Percentiles rank a stretch among this genome's conserved stretches.
These are phyloP conservation scores for Albizia julibrissin DNA, from an alignment of 306 rosid species.

Conservation along the genomic window DNA sequence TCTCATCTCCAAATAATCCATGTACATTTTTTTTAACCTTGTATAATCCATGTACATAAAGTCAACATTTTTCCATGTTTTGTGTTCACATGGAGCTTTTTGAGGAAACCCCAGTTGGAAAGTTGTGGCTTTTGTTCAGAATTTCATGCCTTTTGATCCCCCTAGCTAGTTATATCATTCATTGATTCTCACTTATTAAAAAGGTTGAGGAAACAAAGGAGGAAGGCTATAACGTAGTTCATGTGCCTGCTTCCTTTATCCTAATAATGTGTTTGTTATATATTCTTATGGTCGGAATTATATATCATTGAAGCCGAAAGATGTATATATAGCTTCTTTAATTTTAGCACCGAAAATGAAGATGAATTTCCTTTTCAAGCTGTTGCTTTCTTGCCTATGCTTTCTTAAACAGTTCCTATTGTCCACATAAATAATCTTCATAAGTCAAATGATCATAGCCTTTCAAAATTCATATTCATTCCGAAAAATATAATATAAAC, in stretches of 20 bases:
- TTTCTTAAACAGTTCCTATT: neutral
- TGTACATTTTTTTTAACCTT: no score
- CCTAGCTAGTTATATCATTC: neutral
- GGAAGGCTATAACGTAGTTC: neutral
- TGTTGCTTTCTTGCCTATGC: conserved; percentile 36
- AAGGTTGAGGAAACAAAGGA: neutral
- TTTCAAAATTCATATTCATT: neutral
- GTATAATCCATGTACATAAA: neutral
- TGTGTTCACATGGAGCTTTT: neutral
- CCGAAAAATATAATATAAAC: neutral
- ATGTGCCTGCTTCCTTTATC: neutral
- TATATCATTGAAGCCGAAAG: conserved; percentile 1
- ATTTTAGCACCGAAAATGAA: conserved; percentile 23
- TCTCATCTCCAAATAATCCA: neutral
- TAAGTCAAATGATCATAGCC: neutral
- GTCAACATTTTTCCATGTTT: neutral
- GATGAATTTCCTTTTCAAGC: conserved; percentile 29
- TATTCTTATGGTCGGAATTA: neutral
- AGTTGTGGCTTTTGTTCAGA: neutral
- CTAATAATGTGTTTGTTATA: neutral
- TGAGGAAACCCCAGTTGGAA: neutral
- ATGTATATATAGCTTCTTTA: neutral
- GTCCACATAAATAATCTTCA: neutral
- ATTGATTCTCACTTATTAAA: neutral
- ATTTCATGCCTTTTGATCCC: neutral